Base-by-base conservation (phyloP, 2,329 filamentous ascomycete genomes). In the Sporothrix curviconia region DNA sequence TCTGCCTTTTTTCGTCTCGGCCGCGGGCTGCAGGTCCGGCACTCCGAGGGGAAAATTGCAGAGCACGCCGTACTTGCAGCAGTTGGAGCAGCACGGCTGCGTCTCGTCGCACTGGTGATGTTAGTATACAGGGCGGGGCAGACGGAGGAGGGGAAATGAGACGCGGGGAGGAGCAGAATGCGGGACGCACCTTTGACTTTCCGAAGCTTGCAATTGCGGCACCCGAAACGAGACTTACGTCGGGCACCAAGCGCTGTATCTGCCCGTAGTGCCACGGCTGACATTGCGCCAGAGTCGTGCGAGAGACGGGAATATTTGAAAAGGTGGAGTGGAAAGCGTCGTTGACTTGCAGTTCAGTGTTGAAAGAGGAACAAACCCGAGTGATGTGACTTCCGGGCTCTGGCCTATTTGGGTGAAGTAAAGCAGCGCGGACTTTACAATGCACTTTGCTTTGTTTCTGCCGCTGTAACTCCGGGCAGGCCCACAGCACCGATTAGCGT, bases 161-260 rank as follows among this genome's bases (percentile, higher is more conserved):
- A 36, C 36, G 37, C n/a, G 7, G n/a, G 6, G 15, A n/a, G 8
- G 2, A 2, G n/a, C 3, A n/a, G n/a, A 14, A 28, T 1, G 30
- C 5, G 11, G 3, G 7, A 52, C 62, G 3, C 24, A 76, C 76
- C 69, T 78, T 79, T n/a, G 55, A 79, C 59, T 61, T 77, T 77
- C 59, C 77, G 64, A 4, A 79, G 70, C 64, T 79, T 79, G 66
- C 77, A 80, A 62, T 79, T 79, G 11, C 74, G 72, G 55, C 77
- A 80, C 34, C 77, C 77, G 25, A 19, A 60, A 7, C 49, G 55
- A 3, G 58, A 60, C 25, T 54, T 57, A 15, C 50, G 55, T 15
- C 49, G 28, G 15, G 6, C 5, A 4, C 15, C 28, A 9, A 37
- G 7, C 28, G 25, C 14, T 19, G 46, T 25, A 36, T 49, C 30